These are phyloP conservation scores for Dendrobium catenatum DNA, from an alignment of 106 monocot genomes.

Conservation along the genomic window DNA sequence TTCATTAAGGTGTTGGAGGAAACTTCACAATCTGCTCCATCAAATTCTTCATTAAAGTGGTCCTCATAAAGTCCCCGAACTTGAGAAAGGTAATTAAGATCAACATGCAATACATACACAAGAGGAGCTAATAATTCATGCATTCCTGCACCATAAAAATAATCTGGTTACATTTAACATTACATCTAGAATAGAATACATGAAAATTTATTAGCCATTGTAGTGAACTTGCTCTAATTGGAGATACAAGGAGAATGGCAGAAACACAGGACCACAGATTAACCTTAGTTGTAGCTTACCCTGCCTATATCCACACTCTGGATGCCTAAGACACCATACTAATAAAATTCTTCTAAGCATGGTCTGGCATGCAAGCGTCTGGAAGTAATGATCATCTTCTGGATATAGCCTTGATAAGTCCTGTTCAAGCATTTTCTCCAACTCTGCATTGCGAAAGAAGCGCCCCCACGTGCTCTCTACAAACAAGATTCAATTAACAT, in stretches of 20 bases:
- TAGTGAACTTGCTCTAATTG: background rate
- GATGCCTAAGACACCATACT: slow-evolving; percentile 78
- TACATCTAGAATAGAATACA: background rate
- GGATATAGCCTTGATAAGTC: slow-evolving; percentile 88
- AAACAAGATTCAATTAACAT: background rate
- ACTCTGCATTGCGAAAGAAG: slow-evolving; percentile 81
- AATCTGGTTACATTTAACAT: background rate
- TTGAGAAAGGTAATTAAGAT: slow-evolving; percentile 64
- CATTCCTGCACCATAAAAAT: slow-evolving; percentile 56
- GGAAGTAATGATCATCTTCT: slow-evolving; percentile 71
- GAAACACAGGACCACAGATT: background rate
- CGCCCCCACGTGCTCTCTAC: slow-evolving; percentile 82
- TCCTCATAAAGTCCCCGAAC: slow-evolving; percentile 53
- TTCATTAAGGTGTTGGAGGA: slow-evolving; percentile 39
- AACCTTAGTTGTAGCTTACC: slow-evolving; percentile 20
- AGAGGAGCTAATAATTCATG: slow-evolving; percentile 96
- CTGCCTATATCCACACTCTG: slow-evolving; percentile 84
- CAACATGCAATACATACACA: slow-evolving; percentile 74
- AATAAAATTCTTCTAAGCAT: slow-evolving; percentile 80
- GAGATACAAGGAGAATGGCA: background rate
- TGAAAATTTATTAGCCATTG: no score
- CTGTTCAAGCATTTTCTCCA: slow-evolving; percentile 76
- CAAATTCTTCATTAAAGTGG: slow-evolving; percentile 72
- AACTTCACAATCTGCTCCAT: slow-evolving; percentile 34
- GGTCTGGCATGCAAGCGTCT: slow-evolving; percentile 54